A percentile compares a stretch with the other conserved stretches of the same genome.
These are phyloP conservation scores for Flaveria bidentis DNA, from an alignment of 129 eudicot genomes.

Conservation along the genomic window DNA sequence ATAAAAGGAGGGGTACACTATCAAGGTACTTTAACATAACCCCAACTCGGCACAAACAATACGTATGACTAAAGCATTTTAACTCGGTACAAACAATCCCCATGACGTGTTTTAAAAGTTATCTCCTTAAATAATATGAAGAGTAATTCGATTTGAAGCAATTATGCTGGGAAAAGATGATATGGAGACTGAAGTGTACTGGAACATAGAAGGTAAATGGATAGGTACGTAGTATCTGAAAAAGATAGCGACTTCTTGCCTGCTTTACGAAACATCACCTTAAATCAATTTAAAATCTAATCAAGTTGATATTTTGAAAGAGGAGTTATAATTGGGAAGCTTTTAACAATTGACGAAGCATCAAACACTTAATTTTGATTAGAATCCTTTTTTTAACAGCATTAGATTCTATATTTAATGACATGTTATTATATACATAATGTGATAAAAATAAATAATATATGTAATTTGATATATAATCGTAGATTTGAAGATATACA, in stretches of 20 bases:
- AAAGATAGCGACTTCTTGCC: conserved; percentile 28
- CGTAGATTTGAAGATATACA: too few relatives aligned
- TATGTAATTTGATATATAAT: too few relatives aligned
- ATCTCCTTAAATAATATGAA: background rate
- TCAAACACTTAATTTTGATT: background rate
- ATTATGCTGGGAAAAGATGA: conserved; percentile 21
- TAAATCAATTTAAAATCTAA: background rate
- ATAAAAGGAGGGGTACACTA: too few relatives aligned
- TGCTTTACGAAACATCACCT: conserved; percentile 5
- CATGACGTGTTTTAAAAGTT: background rate
- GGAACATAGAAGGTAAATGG: conserved; percentile 19
- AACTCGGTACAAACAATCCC: background rate
- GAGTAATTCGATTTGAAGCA: background rate
- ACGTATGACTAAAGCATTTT: too few relatives aligned
- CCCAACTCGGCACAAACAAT: too few relatives aligned
- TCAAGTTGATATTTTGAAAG: background rate
- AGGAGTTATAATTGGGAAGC: background rate
- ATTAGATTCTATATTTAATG: too few relatives aligned
- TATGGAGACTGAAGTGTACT: conserved; percentile 26
- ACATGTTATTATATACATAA: too few relatives aligned
- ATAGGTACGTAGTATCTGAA: conserved; percentile 13
- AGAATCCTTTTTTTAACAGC: background rate
- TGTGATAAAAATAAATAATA: too few relatives aligned
- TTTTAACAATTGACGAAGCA: background rate
- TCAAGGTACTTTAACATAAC: too few relatives aligned